Percentiles rank a stretch among this genome's conserved stretches.
Conservation (phyloP, 805 yeast genomes). For the Candida multigemmis region DNA sequence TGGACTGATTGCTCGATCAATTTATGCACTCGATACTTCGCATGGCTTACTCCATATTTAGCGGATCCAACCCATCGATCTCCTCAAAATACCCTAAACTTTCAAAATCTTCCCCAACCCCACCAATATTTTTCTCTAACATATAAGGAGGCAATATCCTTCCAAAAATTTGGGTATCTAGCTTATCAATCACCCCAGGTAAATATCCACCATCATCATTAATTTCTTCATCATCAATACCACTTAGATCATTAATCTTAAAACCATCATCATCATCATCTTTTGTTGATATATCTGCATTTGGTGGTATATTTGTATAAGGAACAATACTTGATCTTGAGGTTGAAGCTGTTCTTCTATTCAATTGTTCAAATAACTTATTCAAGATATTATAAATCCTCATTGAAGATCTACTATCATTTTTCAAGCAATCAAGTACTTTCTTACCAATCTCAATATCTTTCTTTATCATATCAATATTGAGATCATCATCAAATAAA, state of each 20-base stretch:
- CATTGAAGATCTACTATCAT: constrained; percentile 67
- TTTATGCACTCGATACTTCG: too few species aligned
- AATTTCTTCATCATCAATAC: too few species aligned
- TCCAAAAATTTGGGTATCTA: constrained; percentile 82
- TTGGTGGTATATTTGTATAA: too few species aligned
- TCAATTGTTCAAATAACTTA: constrained; percentile 70
- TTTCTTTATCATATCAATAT: constrained; percentile 50
- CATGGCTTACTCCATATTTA: too few species aligned
- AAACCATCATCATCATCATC: too few species aligned
- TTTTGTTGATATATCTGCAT: too few species aligned
- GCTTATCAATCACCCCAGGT: constrained; percentile 77
- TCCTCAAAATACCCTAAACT: too few species aligned
- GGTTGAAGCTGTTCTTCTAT: constrained; percentile 55
- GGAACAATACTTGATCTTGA: constrained; percentile 11
- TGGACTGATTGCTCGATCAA: too few species aligned
- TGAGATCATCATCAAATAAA: constrained; percentile 35
- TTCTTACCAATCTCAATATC: constrained; percentile 81
- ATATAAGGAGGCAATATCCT: constrained; percentile 77
- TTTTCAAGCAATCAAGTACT: constrained; percentile 62
- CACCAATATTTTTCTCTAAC: constrained; percentile 37
- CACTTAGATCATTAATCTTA: too few species aligned
- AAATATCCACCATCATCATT: too few species aligned
- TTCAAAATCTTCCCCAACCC: too few species aligned
- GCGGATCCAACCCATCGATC: too few species aligned
- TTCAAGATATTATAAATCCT: constrained; percentile 75